Percentiles rank a stretch among this genome's conserved stretches.
Conservation (phyloP, 208 protist genomes). For the Wallacemonas sp. region DNA sequence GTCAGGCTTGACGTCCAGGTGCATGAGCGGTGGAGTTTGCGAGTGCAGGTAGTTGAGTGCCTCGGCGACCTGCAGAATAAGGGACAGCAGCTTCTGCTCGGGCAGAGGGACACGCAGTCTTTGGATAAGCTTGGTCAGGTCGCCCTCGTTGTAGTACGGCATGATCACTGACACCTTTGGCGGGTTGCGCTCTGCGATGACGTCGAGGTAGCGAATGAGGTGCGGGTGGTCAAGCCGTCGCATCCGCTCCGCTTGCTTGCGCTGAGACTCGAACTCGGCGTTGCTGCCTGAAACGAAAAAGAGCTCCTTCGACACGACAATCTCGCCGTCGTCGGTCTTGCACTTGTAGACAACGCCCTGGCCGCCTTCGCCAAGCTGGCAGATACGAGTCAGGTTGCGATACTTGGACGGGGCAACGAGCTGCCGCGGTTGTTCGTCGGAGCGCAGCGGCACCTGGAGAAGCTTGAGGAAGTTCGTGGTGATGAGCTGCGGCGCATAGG, state of each 20-base stretch:
- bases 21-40: conserved; percentile 75
- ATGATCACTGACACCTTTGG: conserved; percentile 74
- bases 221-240: conserved; percentile 71
- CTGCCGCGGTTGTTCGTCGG: not conserved
- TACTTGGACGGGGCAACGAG: conserved; percentile 44
- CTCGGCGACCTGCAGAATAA: conserved; percentile 77
- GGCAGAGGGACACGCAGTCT: conserved; percentile 49
- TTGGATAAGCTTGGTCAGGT: conserved; percentile 66
- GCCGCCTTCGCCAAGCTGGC: conserved; percentile 70
- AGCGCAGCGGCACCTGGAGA: conserved; percentile 22
- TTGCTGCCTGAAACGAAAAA: conserved; percentile 45
- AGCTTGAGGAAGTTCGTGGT: conserved; percentile 19
- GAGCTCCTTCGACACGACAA: conserved; percentile 86
- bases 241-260: conserved; percentile 70
- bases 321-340: conserved; percentile 58
- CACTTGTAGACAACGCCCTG: conserved; percentile 87
- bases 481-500: not conserved
- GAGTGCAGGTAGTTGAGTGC: conserved; percentile 84
- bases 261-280: conserved; percentile 41
- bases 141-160: conserved; percentile 84
- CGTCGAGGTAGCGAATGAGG: conserved; percentile 84
- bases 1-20: conserved; percentile 90
- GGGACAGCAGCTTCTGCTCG: conserved; percentile 70
- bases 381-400: conserved; percentile 29
- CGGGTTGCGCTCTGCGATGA: conserved; percentile 49